Evolutionary conservation across 2,329 filamentous ascomycete genomes (phyloP), one percentile per base, ranked within the genome.

Genomic region (Diaporthe citrichinensis): DNA sequence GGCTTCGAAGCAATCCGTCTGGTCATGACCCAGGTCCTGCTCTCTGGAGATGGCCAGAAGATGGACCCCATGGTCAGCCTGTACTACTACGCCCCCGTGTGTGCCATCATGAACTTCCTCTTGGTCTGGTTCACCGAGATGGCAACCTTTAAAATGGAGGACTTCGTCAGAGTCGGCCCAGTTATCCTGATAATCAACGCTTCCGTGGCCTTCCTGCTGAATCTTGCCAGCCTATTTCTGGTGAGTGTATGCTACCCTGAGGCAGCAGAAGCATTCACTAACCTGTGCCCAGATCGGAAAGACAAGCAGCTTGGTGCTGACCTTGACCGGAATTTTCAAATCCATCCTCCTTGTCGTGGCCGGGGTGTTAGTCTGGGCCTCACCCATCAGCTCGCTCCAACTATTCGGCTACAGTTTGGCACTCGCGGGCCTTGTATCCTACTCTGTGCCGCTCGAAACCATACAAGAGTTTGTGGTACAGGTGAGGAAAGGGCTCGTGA

Each of bases 11-110:
- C 95, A 59, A 89, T 94, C 77, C 92, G 95, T 76, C 87, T 97
- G 78, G 93, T 95, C 85, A 95, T 97, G 94, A 94, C 97, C 74
- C 93, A 97, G 86, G 92, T 93, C 76, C 88, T 98, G 80, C 90
- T 98, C 71, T 94, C 92, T 81, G 92, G 90, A 46, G 90, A 93
- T 69, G 94, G 95, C 59, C 84, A 94, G 86, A 95, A 94, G 87
- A 97, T 97, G 95, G 94, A 97, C 81, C 94, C 95, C 49, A 89
- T 98, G 49, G 94, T 97, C 77, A 95, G 94, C 44, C 90, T 97
- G 31, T 97, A 97, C 89, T 97, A 97, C 88, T 97, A 95, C 82
- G 95, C 95, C 0, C 95, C 95, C 7, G 92, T 95, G 67, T 97
- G 95, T 84, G 94, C 94, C 67, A 84, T 93, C 80, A 95, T 95